phyloP scores from a whole-genome alignment of 441 rosid species.

The Biscutella laevigata region DNA sequence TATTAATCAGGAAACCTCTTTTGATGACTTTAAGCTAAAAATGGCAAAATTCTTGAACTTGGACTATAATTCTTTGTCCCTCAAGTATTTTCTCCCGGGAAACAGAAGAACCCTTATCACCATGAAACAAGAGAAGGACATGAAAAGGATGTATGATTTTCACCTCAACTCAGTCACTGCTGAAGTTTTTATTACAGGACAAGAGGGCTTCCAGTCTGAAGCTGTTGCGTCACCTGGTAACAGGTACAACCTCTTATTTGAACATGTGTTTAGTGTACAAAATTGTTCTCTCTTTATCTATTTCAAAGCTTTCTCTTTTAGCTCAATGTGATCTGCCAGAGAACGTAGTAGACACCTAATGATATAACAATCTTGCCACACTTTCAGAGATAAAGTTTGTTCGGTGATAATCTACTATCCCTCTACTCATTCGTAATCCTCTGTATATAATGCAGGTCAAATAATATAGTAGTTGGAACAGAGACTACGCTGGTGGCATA shows the following conservation, averaged over 20 bases:
- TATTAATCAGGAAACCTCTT: conserved; percentile 52
- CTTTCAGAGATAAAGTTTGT: too few species aligned
- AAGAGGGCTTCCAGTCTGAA: conserved; percentile 46
- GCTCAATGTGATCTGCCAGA: background rate
- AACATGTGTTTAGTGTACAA: conserved; percentile 9
- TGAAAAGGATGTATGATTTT: conserved; percentile 75
- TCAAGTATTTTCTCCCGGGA: conserved; percentile 89
- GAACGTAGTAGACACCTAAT: background rate
- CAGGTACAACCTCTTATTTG: conserved; percentile 38
- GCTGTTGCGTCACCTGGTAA: conserved; percentile 17
- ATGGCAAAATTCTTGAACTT: conserved; percentile 63
- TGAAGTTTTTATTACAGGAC: conserved; percentile 56
- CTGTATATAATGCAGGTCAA: conserved; percentile 34
- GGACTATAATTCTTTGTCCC: conserved; percentile 50
- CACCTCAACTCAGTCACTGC: conserved; percentile 63
- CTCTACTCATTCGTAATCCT: too few species aligned
- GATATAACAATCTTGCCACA: too few species aligned
- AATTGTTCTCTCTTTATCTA: background rate
- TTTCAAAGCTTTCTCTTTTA: background rate
- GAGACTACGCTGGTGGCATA: conserved; percentile 26
- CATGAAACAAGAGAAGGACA: conserved; percentile 61
- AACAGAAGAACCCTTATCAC: conserved; percentile 64
- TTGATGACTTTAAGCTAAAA: conserved; percentile 62
- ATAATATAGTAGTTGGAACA: conserved; percentile 34
- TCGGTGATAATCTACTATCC: too few species aligned